These are phyloP conservation scores for Erysimum cheiri DNA, from an alignment of 441 rosid genomes.

Conservation along the genomic window DNA sequence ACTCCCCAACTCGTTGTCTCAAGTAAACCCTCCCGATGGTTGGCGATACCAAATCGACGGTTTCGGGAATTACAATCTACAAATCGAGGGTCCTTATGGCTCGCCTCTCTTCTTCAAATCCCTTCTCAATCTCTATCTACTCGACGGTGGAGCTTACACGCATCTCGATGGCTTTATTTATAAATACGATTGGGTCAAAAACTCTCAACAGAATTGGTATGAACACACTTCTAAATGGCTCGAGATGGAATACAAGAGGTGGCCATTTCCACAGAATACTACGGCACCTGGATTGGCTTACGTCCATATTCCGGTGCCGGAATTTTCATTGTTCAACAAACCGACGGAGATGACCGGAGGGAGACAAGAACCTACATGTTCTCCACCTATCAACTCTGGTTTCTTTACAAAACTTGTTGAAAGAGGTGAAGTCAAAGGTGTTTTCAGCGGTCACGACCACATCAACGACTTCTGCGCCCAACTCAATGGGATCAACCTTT, in stretches of 20 bases:
- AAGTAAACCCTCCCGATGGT: slow-evolving; percentile 61
- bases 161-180: slow-evolving; percentile 52
- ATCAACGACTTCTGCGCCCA: slow-evolving; percentile 79
- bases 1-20: slow-evolving; percentile 64
- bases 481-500: slow-evolving; percentile 67
- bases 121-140: slow-evolving; percentile 71
- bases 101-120: slow-evolving; percentile 73
- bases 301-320: slow-evolving; percentile 89
- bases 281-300: slow-evolving; percentile 79
- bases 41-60: slow-evolving; percentile 61
- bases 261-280: slow-evolving; percentile 62
- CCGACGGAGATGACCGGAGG: slow-evolving; percentile 66
- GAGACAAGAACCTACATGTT: slow-evolving; percentile 69
- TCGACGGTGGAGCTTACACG: slow-evolving; percentile 81
- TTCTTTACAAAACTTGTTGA: slow-evolving; percentile 79
- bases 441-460: slow-evolving; percentile 84
- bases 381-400: slow-evolving; percentile 76
- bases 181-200: slow-evolving; percentile 76
- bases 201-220: slow-evolving; percentile 82
- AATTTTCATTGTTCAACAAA: slow-evolving; percentile 55
- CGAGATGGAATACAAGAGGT: slow-evolving; percentile 57
- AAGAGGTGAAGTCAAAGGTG: slow-evolving; percentile 83
- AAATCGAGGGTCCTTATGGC: slow-evolving; percentile 68
- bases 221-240: slow-evolving; percentile 68
- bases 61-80: slow-evolving; percentile 83